Conservation (phyloP, 371 early-diverging fungal species). For the Blastocladiella emersonii region DNA sequence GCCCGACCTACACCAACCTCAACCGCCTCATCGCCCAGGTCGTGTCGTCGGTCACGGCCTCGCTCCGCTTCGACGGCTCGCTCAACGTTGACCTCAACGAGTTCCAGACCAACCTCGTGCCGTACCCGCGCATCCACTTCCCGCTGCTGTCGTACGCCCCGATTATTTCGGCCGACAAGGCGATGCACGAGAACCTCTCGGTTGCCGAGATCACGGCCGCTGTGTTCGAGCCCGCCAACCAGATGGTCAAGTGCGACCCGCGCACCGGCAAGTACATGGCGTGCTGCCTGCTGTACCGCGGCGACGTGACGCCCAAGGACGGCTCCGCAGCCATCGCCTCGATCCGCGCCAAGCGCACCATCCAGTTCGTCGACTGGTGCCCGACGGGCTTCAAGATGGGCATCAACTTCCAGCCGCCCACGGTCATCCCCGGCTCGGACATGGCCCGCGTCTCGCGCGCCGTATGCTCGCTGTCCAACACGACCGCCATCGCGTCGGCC, state of each 20-base stretch:
- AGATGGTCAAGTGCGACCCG: too few species aligned
- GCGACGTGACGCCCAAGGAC: conserved; percentile 74
- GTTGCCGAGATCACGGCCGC: conserved; percentile 84
- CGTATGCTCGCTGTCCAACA: conserved; percentile 89
- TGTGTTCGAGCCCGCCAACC: conserved; percentile 86
- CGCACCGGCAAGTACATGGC: conserved; percentile 94
- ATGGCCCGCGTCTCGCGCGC: conserved; percentile 90
- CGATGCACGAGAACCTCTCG: conserved; percentile 79
- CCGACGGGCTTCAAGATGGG: conserved; percentile 97
- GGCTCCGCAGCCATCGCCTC: conserved; percentile 74
- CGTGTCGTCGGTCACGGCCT: conserved; percentile 98
- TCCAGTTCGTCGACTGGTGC: conserved; percentile 97
- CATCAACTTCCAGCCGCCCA: conserved; percentile 82
- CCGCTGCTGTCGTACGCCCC: conserved; percentile 91
- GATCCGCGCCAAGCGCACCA: conserved; percentile 80
- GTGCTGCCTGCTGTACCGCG: conserved; percentile 88
- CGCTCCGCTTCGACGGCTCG: conserved; percentile 94
- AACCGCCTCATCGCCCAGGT: conserved; percentile 99
- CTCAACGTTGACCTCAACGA: conserved; percentile 94
- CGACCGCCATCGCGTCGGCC: conserved; percentile 92
- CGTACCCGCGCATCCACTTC: conserved; percentile 92
- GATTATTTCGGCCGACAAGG: conserved; percentile 76
- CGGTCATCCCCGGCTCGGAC: conserved; percentile 82
- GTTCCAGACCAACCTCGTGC: conserved; percentile 96
- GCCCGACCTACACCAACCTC: conserved; percentile 94